These are phyloP conservation scores for Russula virescens DNA, from an alignment of 768 basidiomycete genomes.

Conservation along the genomic window DNA sequence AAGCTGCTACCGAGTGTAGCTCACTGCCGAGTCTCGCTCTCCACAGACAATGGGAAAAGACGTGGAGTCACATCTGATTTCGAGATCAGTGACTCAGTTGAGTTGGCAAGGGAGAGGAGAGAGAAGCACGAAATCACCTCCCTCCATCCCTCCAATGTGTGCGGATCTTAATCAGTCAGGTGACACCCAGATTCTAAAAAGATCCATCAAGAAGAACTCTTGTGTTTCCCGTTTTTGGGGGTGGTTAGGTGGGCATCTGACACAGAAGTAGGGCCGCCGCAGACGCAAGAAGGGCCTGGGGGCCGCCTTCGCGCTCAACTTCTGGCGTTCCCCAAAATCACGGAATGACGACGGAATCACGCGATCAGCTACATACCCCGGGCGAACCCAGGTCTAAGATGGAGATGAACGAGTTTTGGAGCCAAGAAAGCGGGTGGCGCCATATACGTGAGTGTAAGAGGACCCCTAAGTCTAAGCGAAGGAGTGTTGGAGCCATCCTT, in stretches of 20 bases:
- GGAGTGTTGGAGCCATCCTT: not conserved
- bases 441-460: slow-evolving; percentile 4
- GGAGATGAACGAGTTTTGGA: not conserved
- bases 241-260: slow-evolving; percentile 6
- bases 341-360: slow-evolving; percentile 5
- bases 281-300: not conserved
- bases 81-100: not conserved
- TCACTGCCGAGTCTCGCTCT: no score
- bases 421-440: not conserved
- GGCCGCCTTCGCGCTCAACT: not conserved
- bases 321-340: slow-evolving; percentile 4
- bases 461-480: not conserved
- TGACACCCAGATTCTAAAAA: not conserved
- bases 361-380: not conserved
- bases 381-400: not conserved
- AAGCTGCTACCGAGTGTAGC: no score
- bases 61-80: not conserved
- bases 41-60: not conserved
- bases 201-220: not conserved
- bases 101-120: not conserved
- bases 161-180: slow-evolving; percentile 5
- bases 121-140: not conserved
- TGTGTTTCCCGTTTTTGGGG: not conserved
- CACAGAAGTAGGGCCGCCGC: slow-evolving; percentile 7
- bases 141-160: not conserved